Conservation (phyloP, 2,329 filamentous ascomycete genomes). For the Aspergillus udagawae region DNA sequence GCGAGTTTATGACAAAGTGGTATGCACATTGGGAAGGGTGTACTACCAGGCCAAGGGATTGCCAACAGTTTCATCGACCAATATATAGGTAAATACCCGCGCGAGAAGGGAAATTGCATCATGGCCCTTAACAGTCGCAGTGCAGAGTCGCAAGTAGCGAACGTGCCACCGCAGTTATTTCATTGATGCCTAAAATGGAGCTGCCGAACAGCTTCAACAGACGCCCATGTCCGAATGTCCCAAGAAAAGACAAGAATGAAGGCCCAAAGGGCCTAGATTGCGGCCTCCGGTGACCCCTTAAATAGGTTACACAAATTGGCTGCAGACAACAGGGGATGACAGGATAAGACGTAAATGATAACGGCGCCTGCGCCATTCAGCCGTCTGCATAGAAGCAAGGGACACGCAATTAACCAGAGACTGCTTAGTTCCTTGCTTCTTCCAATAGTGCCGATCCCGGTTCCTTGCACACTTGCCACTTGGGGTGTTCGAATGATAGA, state of each 20-base stretch:
- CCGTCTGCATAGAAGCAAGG: neutral
- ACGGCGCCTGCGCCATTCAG: neutral
- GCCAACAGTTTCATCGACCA: neutral
- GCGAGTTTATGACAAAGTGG: neutral
- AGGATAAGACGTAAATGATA: neutral
- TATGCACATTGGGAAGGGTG: neutral
- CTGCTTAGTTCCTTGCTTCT: neutral
- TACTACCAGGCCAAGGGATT: neutral
- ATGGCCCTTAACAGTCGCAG: neutral
- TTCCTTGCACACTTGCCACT: neutral
- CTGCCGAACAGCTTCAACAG: neutral
- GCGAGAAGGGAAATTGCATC: neutral
- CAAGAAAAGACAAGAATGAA: neutral
- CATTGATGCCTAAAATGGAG: neutral
- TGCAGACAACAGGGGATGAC: neutral
- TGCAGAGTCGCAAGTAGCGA: neutral
- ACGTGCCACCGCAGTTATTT: neutral
- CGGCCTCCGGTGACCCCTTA: neutral
- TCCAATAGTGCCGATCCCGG: neutral
- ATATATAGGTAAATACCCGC: neutral
- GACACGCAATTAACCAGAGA: neutral
- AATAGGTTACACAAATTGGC: neutral
- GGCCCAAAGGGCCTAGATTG: neutral
- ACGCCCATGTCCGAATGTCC: neutral
- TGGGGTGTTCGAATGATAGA: neutral